These are phyloP conservation scores for Physcomitrellopsis africana DNA, from an alignment of 225 moss, liverwort and hornwort species.

Conservation along the genomic window DNA sequence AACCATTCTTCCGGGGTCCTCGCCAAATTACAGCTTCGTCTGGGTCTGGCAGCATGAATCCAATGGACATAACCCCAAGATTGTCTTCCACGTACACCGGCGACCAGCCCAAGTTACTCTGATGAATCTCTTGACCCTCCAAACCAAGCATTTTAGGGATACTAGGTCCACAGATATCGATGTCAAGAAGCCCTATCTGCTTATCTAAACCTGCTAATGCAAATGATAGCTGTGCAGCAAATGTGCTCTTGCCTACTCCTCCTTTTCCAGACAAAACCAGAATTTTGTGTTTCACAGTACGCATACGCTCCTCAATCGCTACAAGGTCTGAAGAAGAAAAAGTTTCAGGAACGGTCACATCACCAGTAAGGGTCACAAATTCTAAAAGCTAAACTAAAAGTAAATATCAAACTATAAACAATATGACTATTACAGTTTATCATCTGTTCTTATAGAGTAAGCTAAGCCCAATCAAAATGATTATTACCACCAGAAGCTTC, in stretches of 20 bases:
- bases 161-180: constrained; percentile 96
- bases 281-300: constrained; percentile 87
- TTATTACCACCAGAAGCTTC: neutral
- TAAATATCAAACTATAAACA: neutral
- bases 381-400: constrained; percentile 5
- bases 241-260: constrained; percentile 97
- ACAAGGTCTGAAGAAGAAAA: constrained; percentile 64
- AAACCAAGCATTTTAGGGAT: constrained; percentile 95
- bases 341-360: constrained; percentile 1
- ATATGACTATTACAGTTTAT: neutral
- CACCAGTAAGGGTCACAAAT: neutral
- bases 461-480: neutral
- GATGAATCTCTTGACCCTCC: constrained; percentile 97
- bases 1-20: constrained; percentile 89
- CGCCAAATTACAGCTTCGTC: constrained; percentile 99
- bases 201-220: constrained; percentile 85
- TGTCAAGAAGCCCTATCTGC: constrained; percentile 92
- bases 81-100: constrained; percentile 99
- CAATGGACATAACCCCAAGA: constrained; percentile 97
- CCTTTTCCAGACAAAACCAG: constrained; percentile 93
- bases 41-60: constrained; percentile 93
- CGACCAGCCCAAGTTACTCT: constrained; percentile 98
- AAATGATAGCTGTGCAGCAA: constrained; percentile 89
- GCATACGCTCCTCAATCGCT: constrained; percentile 88
- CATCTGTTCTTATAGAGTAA: neutral